These are phyloP conservation scores for Gastrolobium villosum DNA, from an alignment of 306 rosid species.

Conservation along the genomic window DNA sequence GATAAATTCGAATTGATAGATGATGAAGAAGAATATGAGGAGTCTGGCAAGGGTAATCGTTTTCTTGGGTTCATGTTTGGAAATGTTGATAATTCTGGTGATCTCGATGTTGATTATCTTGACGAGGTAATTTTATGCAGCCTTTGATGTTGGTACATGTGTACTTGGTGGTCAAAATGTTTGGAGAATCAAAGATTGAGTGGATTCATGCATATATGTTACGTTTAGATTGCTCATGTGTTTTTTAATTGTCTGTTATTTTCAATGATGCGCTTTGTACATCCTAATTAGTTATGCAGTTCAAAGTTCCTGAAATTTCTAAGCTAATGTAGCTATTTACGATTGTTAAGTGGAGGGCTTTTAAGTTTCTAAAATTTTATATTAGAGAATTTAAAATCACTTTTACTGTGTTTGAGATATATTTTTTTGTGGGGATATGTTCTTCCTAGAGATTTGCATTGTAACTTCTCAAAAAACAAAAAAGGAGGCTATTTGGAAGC, in stretches of 20 bases:
- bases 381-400: conserved; percentile 17
- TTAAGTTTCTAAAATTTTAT: conserved; percentile 27
- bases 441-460: not conserved
- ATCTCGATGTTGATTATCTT: conserved; percentile 94
- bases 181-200: conserved; percentile 25
- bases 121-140: conserved; percentile 75
- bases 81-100: conserved; percentile 93
- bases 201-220: conserved; percentile 37
- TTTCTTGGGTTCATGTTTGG: conserved; percentile 96
- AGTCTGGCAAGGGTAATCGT: conserved; percentile 75
- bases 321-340: conserved; percentile 3
- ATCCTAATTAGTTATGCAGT: conserved; percentile 3
- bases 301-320: not conserved
- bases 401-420: not conserved
- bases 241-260: conserved; percentile 24
- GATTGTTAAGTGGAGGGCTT: conserved; percentile 35
- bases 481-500: conserved; percentile 15
- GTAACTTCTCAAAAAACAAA: conserved; percentile 19
- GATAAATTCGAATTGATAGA: conserved; percentile 55
- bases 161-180: conserved; percentile 13
- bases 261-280: conserved; percentile 8
- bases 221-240: not conserved
- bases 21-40: conserved; percentile 89
- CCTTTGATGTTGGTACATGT: conserved; percentile 33
- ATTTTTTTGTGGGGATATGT: not conserved